These are phyloP conservation scores for Sequoia sempervirens DNA, from an alignment of 75 land plant species.

Conservation along the genomic window DNA sequence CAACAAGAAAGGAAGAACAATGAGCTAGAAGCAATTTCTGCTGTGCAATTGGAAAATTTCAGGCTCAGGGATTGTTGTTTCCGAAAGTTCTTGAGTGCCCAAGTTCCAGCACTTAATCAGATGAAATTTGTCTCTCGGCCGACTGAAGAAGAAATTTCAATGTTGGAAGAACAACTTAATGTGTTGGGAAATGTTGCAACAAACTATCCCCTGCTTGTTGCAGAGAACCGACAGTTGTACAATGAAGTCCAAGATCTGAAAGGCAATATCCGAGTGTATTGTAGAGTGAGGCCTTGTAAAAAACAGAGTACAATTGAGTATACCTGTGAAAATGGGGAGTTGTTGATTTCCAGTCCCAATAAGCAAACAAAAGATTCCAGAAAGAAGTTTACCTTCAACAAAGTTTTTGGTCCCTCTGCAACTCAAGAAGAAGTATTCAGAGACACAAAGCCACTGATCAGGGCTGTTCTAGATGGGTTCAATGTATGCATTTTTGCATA, in stretches of 20 bases:
- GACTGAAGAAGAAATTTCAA: constrained; percentile 40
- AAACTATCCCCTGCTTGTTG: constrained; percentile 61
- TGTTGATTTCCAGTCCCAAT: constrained; percentile 65
- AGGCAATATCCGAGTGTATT: constrained; percentile 96
- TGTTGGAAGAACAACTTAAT: constrained; percentile 43
- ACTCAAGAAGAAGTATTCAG: constrained; percentile 86
- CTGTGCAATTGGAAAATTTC: constrained; percentile 30
- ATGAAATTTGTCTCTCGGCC: constrained; percentile 26
- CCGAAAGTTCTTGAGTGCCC: constrained; percentile 28
- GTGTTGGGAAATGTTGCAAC: constrained; percentile 51
- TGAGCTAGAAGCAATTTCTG: constrained; percentile 55
- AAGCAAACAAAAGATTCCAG: constrained; percentile 79
- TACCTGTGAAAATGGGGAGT: constrained; percentile 88
- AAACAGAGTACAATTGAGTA: constrained; percentile 61
- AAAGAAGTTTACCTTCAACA: constrained; percentile 76
- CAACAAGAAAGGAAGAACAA: constrained; percentile 45
- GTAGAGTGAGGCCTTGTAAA: constrained; percentile 75
- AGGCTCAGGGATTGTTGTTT: constrained; percentile 39
- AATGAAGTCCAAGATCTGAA: constrained; percentile 92
- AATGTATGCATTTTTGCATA: too few species aligned
- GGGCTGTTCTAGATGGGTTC: too few species aligned
- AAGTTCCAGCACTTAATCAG: constrained; percentile 44
- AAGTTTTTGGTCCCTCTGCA: constrained; percentile 65
- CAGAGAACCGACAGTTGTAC: constrained; percentile 68
- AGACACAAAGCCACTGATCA: neutral